Conservation (phyloP, 2,329 filamentous ascomycete genomes). For the Microcera coccophila region DNA sequence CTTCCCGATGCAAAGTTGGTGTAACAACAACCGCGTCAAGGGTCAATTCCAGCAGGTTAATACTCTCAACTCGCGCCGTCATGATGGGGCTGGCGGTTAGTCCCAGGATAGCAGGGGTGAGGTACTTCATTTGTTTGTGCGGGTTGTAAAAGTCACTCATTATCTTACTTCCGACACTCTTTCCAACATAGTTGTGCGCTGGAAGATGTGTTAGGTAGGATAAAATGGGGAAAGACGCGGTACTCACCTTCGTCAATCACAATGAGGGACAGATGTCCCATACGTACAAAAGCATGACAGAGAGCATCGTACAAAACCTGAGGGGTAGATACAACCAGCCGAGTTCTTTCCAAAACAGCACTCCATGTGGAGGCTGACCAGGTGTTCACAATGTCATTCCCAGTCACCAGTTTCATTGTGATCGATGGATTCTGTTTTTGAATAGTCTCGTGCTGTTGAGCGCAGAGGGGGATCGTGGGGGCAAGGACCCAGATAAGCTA, state of each 20-base stretch:
- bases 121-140: conserved; percentile 33
- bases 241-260: conserved; percentile 76
- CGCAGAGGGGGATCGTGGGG: conserved; percentile 63
- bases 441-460: conserved; percentile 63
- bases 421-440: conserved; percentile 55
- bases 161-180: conserved; percentile 63
- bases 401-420: conserved; percentile 60
- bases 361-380: conserved; percentile 72
- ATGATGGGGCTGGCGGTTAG: conserved; percentile 77
- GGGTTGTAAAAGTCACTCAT: conserved; percentile 70
- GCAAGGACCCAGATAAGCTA: conserved; percentile 70
- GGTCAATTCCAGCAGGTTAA: conserved; percentile 63
- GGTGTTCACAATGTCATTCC: conserved; percentile 64
- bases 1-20: conserved; percentile 64
- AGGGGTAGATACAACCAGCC: conserved; percentile 74
- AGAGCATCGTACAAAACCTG: conserved; percentile 72
- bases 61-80: conserved; percentile 49
- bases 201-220: conserved; percentile 14
- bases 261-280: conserved; percentile 62
- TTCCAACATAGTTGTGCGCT: conserved; percentile 71
- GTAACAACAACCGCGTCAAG: conserved; percentile 66
- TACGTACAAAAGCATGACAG: conserved; percentile 66
- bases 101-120: conserved; percentile 66
- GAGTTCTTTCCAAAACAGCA: conserved; percentile 57
- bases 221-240: background rate